A percentile compares a stretch with the other conserved stretches of the same genome.
phyloP scores from a whole-genome alignment of 176 grass and related monocot species.

The Carex myosuroides region DNA sequence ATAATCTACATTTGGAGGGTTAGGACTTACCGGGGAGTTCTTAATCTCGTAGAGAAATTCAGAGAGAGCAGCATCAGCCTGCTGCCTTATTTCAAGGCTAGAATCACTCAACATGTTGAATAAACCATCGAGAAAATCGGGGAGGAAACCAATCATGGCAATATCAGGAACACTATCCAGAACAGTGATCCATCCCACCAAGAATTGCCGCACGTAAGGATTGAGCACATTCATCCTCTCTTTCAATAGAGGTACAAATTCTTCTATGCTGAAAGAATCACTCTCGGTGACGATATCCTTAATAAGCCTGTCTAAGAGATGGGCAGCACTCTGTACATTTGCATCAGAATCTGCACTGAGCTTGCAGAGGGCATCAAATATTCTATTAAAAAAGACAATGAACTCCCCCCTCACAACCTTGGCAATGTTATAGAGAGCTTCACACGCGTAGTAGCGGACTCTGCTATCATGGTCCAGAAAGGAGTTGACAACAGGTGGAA shows the following conservation, averaged over 20 bases:
- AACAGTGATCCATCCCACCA: slow-evolving; percentile 99
- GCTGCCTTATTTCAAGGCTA: slow-evolving; percentile 92
- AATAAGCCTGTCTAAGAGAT: slow-evolving; percentile 98
- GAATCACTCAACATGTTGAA: slow-evolving; percentile 98
- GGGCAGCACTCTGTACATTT: slow-evolving; percentile 95
- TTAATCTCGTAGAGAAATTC: slow-evolving; percentile 99
- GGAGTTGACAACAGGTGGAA: slow-evolving; percentile 68
- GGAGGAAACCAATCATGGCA: slow-evolving; percentile 98
- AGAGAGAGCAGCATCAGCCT: slow-evolving; percentile 92
- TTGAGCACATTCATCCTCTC: slow-evolving; percentile 99
- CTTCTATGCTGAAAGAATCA: slow-evolving; percentile 89
- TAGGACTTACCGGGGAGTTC: slow-evolving; percentile 81
- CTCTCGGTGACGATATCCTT: slow-evolving; percentile 49
- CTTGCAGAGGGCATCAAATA: slow-evolving; percentile 97
- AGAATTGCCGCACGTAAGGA: slow-evolving; percentile 90
- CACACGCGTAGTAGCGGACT: slow-evolving; percentile 98
- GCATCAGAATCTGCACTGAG: slow-evolving; percentile 90
- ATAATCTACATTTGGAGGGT: slow-evolving; percentile 75
- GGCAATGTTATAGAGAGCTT: slow-evolving; percentile 99
- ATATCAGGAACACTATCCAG: slow-evolving; percentile 99
- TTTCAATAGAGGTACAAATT: slow-evolving; percentile 97
- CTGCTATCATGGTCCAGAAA: slow-evolving; percentile 91
- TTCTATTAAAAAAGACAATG: slow-evolving; percentile 91
- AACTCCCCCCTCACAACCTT: slow-evolving; percentile 99
- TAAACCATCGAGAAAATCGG: slow-evolving; percentile 98